These are phyloP conservation scores for Phyllostachys edulis DNA, from an alignment of 176 grass and related monocot genomes.

Conservation along the genomic window DNA sequence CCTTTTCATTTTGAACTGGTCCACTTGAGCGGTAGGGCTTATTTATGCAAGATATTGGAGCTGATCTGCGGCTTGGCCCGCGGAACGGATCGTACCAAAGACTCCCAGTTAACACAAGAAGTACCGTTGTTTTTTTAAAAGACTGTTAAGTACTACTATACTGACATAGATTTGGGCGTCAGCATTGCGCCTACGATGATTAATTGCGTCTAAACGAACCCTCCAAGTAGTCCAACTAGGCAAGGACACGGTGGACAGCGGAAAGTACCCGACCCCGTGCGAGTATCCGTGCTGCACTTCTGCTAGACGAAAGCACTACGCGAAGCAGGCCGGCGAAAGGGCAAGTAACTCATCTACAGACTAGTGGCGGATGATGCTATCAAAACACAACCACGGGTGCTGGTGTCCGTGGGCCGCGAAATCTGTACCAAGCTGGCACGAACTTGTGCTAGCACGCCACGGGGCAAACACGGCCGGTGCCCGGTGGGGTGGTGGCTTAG, in stretches of 20 bases:
- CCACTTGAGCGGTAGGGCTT: neutral
- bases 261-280: neutral
- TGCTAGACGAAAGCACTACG: neutral
- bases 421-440: neutral
- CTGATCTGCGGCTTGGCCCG: neutral
- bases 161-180: too few species aligned
- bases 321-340: neutral
- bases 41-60: neutral
- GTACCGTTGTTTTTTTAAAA: too few species aligned
- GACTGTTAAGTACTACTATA: too few species aligned
- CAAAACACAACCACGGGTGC: neutral
- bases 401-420: neutral
- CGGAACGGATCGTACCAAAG: neutral
- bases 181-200: neutral
- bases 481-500: too few species aligned
- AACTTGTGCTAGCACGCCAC: neutral
- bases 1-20: neutral
- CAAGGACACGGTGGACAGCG: neutral
- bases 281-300: neutral
- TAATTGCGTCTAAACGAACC: neutral
- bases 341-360: neutral
- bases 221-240: neutral
- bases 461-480: too few species aligned
- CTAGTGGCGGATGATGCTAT: neutral
- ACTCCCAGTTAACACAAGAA: neutral